Evolutionary conservation across 768 basidiomycete species (phyloP), one percentile per base, ranked within the genome.

Genomic region (Tylopilus felleus): DNA sequence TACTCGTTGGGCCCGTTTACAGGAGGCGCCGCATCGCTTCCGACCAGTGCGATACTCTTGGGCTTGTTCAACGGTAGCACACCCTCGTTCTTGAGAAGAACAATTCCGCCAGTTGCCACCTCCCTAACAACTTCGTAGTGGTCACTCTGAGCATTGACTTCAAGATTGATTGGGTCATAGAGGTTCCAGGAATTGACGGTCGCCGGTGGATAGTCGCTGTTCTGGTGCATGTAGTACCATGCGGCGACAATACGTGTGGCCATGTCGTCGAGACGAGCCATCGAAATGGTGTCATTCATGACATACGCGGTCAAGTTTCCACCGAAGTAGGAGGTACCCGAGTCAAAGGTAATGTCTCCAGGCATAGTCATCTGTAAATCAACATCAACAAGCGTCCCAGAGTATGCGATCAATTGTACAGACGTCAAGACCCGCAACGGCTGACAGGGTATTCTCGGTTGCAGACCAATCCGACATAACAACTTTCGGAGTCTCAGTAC

Each of bases 1-100:
- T 83, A 90, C 49, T 82, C 78, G 62, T 92, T 93, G 0, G 90
- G 87, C 0, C 91, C 91, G 27, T 75, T 71, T 39, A 60, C 71
- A 21, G 82, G 80, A 1, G 88, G 87, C 7, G 81, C 88, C 6
- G 81, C 80, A 59, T 82, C 80, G 56, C 82, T 82, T 21, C 88
- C 88, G 49, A 86, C 74, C 44, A 90, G 59, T 2, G 81, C 80
- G 16, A 90, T 67, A 53, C 72, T 86, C 52, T 79, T 75, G 10
- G 82, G 81, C 55, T 79, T 81, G 45, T 75, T 69, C 65, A 91
- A 61, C 29, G 92, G 82, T 55, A 91, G 65, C 31, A 74, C 78
- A 5, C 57, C 77, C 35, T 75, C 71, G 65, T 90, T 90, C 71
- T 89, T 89, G 13, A 89, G 74, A 31, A 90, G 66, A 19, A 89